Conservation (phyloP, 2,329 filamentous ascomycete genomes). For the Tolypocladium pustulatum region DNA sequence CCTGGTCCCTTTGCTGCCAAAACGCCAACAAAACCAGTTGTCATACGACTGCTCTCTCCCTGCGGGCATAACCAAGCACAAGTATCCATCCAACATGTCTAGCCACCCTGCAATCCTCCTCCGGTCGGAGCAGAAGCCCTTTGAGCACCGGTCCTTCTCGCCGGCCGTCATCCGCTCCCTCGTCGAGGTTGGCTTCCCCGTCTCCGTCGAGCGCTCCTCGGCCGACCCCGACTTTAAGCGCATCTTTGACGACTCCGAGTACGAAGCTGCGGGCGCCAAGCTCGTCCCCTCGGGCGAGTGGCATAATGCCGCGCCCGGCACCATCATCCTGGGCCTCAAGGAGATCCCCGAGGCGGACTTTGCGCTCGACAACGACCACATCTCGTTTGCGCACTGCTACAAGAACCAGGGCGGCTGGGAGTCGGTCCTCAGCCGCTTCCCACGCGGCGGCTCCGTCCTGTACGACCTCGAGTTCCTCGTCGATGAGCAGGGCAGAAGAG, state of each 20-base stretch:
- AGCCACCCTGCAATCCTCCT: slow-evolving; percentile 33
- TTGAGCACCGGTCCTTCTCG: slow-evolving; percentile 39
- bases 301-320: slow-evolving; percentile 54
- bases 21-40: background rate
- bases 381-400: slow-evolving; percentile 66
- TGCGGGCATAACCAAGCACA: background rate
- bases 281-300: slow-evolving; percentile 58
- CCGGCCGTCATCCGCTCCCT: slow-evolving; percentile 40
- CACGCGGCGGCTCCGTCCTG: slow-evolving; percentile 48
- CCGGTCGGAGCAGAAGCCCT: slow-evolving; percentile 48
- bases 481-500: slow-evolving; percentile 58
- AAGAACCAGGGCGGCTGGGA: slow-evolving; percentile 74
- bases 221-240: slow-evolving; percentile 42
- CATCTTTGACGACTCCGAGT: slow-evolving; percentile 54
- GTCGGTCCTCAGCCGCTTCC: slow-evolving; percentile 67
- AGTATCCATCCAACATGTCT: slow-evolving; percentile 12
- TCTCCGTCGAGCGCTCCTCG: slow-evolving; percentile 51
- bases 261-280: slow-evolving; percentile 50
- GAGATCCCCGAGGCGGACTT: slow-evolving; percentile 68
- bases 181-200: slow-evolving; percentile 57
- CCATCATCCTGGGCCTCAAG: slow-evolving; percentile 68
- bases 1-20: background rate
- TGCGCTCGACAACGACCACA: slow-evolving; percentile 20
- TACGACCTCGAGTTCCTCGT: slow-evolving; percentile 82
- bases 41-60: background rate